Evolutionary conservation across 2,329 filamentous ascomycete species (phyloP).

Genomic region (Parascedosporium putredinis): DNA sequence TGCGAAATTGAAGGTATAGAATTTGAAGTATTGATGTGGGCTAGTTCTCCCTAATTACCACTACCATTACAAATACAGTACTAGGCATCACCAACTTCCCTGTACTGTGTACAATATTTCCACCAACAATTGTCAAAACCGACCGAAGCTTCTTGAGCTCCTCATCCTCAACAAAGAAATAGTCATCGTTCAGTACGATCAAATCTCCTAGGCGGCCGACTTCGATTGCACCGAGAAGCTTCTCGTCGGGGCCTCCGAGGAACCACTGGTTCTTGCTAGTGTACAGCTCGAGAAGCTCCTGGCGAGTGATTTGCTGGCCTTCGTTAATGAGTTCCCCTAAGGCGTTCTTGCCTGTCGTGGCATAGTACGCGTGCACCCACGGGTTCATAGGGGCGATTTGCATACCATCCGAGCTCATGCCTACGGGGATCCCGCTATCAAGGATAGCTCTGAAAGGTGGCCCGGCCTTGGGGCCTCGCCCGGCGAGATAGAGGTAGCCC

Average conservation of each 20-base stretch:
- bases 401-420: not conserved
- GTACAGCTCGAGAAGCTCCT: not conserved
- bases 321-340: not conserved
- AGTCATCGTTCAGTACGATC: not conserved
- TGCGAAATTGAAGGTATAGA: too few relatives aligned
- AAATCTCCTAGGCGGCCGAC: not conserved
- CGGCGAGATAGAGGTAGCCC: not conserved
- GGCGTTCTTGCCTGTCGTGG: not conserved
- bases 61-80: too few relatives aligned
- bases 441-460: not conserved
- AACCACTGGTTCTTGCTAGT: not conserved
- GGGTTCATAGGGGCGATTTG: not conserved
- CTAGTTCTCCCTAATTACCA: too few relatives aligned
- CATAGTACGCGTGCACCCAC: not conserved
- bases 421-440: not conserved
- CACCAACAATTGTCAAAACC: not conserved
- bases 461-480: not conserved
- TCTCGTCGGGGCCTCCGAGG: not conserved
- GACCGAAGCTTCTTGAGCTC: not conserved
- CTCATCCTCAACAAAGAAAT: not conserved
- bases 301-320: not conserved
- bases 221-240: not conserved
- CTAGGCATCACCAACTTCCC: not conserved
- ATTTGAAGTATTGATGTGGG: too few relatives aligned
- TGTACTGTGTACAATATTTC: not conserved